Conservation (phyloP, 306 rosid species). For the Senna tora region DNA sequence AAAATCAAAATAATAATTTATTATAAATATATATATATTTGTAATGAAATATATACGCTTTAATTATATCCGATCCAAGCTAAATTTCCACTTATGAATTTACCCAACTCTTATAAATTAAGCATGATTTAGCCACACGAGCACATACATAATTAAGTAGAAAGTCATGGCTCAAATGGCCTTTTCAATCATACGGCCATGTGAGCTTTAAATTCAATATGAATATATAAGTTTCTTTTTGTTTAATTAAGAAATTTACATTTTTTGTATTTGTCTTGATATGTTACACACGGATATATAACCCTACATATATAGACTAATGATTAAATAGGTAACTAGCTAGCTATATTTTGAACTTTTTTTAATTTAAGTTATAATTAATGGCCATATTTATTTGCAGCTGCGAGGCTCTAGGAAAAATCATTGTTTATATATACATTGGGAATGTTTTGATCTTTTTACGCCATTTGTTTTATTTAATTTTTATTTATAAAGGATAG, state of each 20-base stretch:
- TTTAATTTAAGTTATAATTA: neutral
- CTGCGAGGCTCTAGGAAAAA: conserved; percentile 26
- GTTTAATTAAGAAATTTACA: neutral
- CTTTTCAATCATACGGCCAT: neutral
- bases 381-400: neutral
- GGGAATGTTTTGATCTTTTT: conserved; percentile 16
- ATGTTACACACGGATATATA: neutral
- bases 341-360: neutral
- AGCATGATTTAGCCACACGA: conserved; percentile 2
- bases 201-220: neutral
- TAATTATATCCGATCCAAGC: too few species aligned
- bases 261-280: conserved; percentile 18
- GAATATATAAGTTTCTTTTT: too few species aligned
- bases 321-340: conserved; percentile 12
- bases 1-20: too few species aligned
- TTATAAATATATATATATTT: too few species aligned
- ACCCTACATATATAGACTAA: conserved; percentile 3
- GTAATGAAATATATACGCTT: too few species aligned
- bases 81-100: too few species aligned
- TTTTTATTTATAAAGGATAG: neutral
- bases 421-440: neutral
- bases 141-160: neutral
- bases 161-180: neutral
- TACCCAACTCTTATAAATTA: neutral
- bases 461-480: neutral